Percentiles rank a stretch among this genome's conserved stretches.
Conservation (phyloP, 768 basidiomycete genomes). For the Macrolepiota dolichaula region DNA sequence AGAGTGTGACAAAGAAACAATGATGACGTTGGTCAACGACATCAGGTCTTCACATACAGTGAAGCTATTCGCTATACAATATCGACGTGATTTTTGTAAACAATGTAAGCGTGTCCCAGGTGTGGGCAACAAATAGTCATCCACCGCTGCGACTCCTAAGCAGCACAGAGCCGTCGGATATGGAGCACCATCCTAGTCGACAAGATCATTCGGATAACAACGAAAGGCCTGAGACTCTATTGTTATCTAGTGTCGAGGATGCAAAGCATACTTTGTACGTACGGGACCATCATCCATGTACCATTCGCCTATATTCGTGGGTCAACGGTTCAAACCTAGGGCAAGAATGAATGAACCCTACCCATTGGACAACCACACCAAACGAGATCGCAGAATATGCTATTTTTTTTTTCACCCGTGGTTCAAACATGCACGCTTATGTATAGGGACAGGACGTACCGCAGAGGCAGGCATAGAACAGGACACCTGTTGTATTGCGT, state of each 20-base stretch:
- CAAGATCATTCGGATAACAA: not conserved
- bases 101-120: too few relatives aligned
- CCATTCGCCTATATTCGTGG: not conserved
- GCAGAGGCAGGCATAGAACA: not conserved
- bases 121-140: too few relatives aligned
- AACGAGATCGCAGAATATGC: too few relatives aligned
- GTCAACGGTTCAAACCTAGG: not conserved
- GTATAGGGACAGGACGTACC: too few relatives aligned
- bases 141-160: not conserved
- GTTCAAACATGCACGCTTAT: too few relatives aligned
- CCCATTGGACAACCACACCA: not conserved
- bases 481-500: not conserved
- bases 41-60: too few relatives aligned
- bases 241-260: not conserved
- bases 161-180: not conserved
- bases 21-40: too few relatives aligned
- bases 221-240: not conserved
- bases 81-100: too few relatives aligned
- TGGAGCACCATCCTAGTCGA: conserved; percentile 1
- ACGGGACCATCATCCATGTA: not conserved
- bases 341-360: not conserved
- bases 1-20: too few relatives aligned
- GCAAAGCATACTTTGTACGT: not conserved
- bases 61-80: too few relatives aligned
- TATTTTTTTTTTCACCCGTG: too few relatives aligned